Percentiles rank a stretch among this genome's conserved stretches.
Conservation (phyloP, 352 stramenopile genomes). For the Pythium dissimile region DNA sequence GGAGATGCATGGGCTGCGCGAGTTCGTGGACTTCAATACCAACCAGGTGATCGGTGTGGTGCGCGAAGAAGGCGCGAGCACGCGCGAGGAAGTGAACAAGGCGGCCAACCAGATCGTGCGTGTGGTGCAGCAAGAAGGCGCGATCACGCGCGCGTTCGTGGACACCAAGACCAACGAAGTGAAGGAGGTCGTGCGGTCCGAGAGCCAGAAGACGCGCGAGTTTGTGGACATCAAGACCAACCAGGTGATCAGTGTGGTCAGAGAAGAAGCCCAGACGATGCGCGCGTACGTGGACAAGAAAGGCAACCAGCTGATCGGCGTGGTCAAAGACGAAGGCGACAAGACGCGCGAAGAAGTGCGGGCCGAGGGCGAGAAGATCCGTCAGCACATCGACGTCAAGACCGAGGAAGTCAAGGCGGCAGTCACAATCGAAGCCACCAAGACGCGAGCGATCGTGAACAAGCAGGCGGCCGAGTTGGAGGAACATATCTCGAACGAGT, state of each 20-base stretch:
- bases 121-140: not conserved
- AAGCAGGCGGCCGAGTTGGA: not conserved
- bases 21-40: conserved; percentile 3
- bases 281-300: not conserved
- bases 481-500: not conserved
- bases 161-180: conserved; percentile 10
- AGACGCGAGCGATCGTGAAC: not conserved
- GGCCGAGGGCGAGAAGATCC: not conserved
- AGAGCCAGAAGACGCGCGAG: not conserved
- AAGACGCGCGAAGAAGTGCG: conserved; percentile 2
- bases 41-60: conserved; percentile 7
- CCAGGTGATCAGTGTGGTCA: not conserved
- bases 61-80: not conserved
- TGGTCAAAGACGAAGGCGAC: conserved; percentile 3
- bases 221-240: conserved; percentile 2
- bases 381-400: conserved; percentile 3
- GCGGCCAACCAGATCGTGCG: not conserved
- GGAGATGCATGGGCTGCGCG: not conserved
- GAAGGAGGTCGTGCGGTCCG: not conserved
- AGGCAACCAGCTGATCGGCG: not conserved
- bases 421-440: not conserved
- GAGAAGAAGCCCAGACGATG: not conserved
- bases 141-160: conserved; percentile 1
- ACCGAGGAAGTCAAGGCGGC: not conserved
- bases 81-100: not conserved